Evolutionary conservation across 1,139 yeast species (phyloP).

Genomic region (Zygoascus meyerae): DNA sequence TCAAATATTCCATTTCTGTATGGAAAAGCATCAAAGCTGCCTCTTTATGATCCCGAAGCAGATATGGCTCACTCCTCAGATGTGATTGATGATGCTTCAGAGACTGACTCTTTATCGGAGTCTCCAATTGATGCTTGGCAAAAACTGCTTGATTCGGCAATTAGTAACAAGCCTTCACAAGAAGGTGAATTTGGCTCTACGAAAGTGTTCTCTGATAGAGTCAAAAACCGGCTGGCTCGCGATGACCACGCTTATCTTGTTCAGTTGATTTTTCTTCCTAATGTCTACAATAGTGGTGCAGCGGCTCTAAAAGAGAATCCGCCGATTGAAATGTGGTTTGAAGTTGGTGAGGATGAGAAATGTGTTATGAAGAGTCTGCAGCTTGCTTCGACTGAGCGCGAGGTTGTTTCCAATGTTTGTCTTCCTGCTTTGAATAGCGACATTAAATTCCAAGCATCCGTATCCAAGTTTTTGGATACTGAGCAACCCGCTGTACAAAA

Average conservation of each 20-base stretch:
- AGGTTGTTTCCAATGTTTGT: constrained; percentile 40
- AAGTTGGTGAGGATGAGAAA: constrained; percentile 37
- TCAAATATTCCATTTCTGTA: constrained; percentile 30
- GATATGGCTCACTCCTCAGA: constrained; percentile 20
- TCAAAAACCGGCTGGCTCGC: constrained; percentile 1
- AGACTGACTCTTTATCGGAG: background rate
- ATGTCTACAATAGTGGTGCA: constrained; percentile 31
- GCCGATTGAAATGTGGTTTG: constrained; percentile 52
- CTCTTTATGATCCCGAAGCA: constrained; percentile 20
- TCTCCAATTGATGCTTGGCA: constrained; percentile 19
- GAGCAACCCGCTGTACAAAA: constrained; percentile 29
- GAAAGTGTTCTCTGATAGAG: constrained; percentile 17
- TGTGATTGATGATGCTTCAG: constrained; percentile 7
- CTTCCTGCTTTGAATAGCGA: constrained; percentile 42
- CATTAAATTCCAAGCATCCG: constrained; percentile 42
- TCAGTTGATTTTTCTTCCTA: constrained; percentile 48
- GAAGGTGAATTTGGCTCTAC: constrained; percentile 15
- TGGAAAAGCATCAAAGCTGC: constrained; percentile 27
- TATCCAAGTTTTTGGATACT: constrained; percentile 33
- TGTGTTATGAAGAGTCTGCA: constrained; percentile 41
- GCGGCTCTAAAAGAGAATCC: constrained; percentile 37
- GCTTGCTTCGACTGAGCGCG: constrained; percentile 46
- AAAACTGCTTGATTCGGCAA: constrained; percentile 14
- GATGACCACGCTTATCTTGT: constrained; percentile 34
- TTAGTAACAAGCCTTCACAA: background rate